Evolutionary conservation across 768 basidiomycete species (phyloP).

Genomic region (Termitomyces sp.): DNA sequence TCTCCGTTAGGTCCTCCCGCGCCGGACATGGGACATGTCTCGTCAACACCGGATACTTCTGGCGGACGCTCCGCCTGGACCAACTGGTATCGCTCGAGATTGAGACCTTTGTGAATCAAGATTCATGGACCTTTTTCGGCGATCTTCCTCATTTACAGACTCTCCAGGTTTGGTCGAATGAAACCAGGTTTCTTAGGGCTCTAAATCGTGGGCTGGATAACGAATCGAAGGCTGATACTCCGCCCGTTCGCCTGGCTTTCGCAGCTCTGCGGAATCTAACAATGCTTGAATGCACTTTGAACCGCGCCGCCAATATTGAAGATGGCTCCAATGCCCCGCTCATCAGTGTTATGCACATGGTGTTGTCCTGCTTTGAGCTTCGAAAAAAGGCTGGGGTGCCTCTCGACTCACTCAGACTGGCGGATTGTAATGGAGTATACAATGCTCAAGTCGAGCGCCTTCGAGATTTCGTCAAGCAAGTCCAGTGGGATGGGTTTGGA

Average conservation of each 20-base stretch:
- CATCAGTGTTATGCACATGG: background rate
- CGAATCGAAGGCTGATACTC: background rate
- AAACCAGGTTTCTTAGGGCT: background rate
- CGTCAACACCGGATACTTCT: background rate
- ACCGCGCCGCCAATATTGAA: background rate
- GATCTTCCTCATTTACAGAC: background rate
- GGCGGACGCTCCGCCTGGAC: background rate
- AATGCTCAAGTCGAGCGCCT: background rate
- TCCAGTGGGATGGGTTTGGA: background rate
- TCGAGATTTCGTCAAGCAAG: background rate
- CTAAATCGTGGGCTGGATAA: background rate
- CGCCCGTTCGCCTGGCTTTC: background rate
- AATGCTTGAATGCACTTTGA: background rate
- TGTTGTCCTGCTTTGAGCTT: background rate
- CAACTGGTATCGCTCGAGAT: background rate
- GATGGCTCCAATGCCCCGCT: too few relatives aligned
- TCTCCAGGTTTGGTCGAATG: background rate
- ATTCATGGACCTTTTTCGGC: background rate
- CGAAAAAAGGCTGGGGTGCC: background rate
- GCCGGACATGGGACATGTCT: too few relatives aligned
- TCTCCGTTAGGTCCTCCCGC: fast-evolving
- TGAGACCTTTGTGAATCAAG: background rate
- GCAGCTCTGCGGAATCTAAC: background rate
- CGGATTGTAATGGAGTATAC: background rate
- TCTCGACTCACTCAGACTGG: background rate